Conservation (phyloP, 768 basidiomycete genomes). For the Cubamyces sp. region DNA sequence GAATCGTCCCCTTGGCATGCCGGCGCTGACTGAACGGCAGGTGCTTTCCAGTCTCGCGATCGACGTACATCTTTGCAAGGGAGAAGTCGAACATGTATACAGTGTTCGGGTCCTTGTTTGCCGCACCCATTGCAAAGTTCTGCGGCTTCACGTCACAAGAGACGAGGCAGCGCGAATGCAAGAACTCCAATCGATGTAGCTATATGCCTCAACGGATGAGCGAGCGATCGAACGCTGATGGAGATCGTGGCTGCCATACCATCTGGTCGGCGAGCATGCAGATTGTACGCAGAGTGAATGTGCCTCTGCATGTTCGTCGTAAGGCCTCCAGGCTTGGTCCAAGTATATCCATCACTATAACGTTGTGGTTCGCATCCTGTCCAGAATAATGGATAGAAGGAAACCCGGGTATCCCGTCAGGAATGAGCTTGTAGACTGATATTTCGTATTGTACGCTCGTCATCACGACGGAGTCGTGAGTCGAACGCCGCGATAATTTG, state of each 20-base stretch:
- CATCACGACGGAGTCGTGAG: constrained; percentile 1
- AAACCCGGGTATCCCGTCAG: constrained; percentile 20
- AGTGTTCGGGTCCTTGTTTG: not conserved
- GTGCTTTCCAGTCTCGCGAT: constrained; percentile 22
- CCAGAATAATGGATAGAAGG: constrained; percentile 24
- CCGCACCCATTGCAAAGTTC: constrained; percentile 28
- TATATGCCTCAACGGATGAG: not conserved
- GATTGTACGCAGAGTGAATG: constrained; percentile 29
- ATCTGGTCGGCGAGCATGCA: constrained; percentile 32
- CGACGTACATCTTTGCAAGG: constrained; percentile 20
- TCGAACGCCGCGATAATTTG: constrained; percentile 10
- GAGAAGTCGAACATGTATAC: constrained; percentile 31
- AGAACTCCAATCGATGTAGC: constrained; percentile 23
- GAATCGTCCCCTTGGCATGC: constrained; percentile 20
- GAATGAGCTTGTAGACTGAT: constrained; percentile 25
- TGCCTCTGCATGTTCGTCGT: constrained; percentile 22
- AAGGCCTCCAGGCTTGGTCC: constrained; percentile 29
- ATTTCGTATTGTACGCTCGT: constrained; percentile 21
- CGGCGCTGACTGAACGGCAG: constrained; percentile 24
- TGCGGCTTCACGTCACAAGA: constrained; percentile 32
- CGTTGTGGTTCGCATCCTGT: constrained; percentile 12
- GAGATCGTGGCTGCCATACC: constrained; percentile 18
- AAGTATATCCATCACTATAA: constrained; percentile 30
- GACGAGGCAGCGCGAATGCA: constrained; percentile 28
- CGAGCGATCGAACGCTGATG: not conserved